These are phyloP conservation scores for Dipodascopsis uninucleata DNA, from an alignment of 805 yeast species.

Conservation along the genomic window DNA sequence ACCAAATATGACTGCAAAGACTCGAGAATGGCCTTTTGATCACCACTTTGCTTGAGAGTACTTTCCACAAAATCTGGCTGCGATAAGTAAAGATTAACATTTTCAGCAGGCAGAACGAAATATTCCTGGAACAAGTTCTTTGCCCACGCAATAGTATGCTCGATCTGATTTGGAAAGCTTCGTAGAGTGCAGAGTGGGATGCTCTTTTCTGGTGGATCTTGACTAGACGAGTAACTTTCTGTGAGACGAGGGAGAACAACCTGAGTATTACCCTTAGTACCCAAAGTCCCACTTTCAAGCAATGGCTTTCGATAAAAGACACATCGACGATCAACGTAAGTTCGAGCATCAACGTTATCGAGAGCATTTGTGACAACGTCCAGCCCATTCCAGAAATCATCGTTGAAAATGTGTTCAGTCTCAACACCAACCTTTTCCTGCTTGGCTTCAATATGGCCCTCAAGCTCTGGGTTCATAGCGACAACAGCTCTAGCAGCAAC, in stretches of 20 bases:
- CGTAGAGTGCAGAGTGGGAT: slow-evolving; percentile 96
- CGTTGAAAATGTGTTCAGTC: slow-evolving; percentile 81
- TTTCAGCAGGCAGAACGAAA: slow-evolving; percentile 86
- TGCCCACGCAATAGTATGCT: slow-evolving; percentile 99
- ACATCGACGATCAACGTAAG: slow-evolving; percentile 96
- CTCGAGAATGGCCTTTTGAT: slow-evolving; percentile 80
- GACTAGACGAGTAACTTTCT: slow-evolving; percentile 92
- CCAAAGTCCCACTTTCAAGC: slow-evolving; percentile 94
- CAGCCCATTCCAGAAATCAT: slow-evolving; percentile 75
- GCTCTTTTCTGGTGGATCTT: slow-evolving; percentile 97
- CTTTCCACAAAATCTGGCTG: slow-evolving; percentile 92
- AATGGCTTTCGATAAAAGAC: slow-evolving; percentile 86
- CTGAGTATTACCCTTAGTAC: slow-evolving; percentile 98
- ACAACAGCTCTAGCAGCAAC: slow-evolving; percentile 83
- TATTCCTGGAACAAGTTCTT: slow-evolving; percentile 90
- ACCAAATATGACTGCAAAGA: slow-evolving; percentile 68
- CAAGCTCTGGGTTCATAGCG: slow-evolving; percentile 79
- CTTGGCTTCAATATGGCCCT: slow-evolving; percentile 68
- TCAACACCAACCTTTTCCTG: slow-evolving; percentile 92
- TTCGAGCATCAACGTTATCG: slow-evolving; percentile 96
- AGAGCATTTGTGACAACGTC: slow-evolving; percentile 94
- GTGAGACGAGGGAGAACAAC: slow-evolving; percentile 91
- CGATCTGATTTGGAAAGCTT: slow-evolving; percentile 96
- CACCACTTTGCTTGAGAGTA: slow-evolving; percentile 86
- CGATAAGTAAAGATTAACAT: slow-evolving; percentile 82